Base-by-base conservation (phyloP, 1,284 basidiomycete genomes). In the Cryptococcus depauperatus region DNA sequence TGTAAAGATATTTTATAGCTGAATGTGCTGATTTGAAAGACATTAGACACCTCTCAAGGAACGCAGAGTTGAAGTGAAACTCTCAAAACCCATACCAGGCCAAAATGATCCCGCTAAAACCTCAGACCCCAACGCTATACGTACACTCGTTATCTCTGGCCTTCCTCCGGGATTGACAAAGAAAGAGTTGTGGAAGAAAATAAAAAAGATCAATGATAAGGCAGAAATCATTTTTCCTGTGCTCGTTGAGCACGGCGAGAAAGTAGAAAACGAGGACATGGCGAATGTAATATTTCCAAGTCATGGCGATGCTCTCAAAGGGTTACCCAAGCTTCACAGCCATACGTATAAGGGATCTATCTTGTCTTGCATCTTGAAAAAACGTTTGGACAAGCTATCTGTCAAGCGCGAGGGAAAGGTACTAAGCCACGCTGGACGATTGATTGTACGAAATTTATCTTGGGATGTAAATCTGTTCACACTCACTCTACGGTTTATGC, bases 401-500 rank as follows among this genome's bases (percentile, higher is more conserved):
- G 74, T 81, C 50, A 58, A 70, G 61, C 64, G 62, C 46, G 57
- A 74, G 66, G 67, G 70, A 49, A 65, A 73, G 52, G 60, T 69
- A 37, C 62, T 62, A 13, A 64, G 58, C 41, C 63, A 83, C 48
- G 82, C 82, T 0, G 89, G 82, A 54, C 78, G 92, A 28, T 77
- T 97, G 41, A 95, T 98, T 59, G 78, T 98, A 23, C 81, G 93
- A 51, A 98, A 97, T 68, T 73, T 97, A 33, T 85, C 88, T 0
- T 96, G 75, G 73, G 70, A 75, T 48, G 73, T 74, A 54, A 57
- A 70, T 28, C 11, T 9, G 4, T 26, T n/a, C 13, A 16, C 14
- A 19, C 37, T 16, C 35, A 18, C 9, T 8, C 22, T 38, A 16
- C 16, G 10, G 14, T 16, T 14, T 26, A 23, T 40, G 29, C 28